A percentile compares a stretch with the other conserved stretches of the same genome.
phyloP scores from a whole-genome alignment of 441 rosid genomes.

The Gossypium gossypioides region DNA sequence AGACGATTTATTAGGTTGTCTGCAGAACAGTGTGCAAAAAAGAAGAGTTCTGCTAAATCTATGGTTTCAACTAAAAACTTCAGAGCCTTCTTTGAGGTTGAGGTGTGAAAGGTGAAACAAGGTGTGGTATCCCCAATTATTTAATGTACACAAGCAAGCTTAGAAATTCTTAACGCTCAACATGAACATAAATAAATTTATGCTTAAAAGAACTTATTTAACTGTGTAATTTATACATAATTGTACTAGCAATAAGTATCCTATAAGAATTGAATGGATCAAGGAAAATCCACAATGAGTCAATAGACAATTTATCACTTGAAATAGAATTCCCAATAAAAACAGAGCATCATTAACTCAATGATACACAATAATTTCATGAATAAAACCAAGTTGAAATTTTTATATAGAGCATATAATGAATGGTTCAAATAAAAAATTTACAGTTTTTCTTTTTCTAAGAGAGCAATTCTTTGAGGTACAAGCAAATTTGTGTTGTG shows the following conservation, averaged over 20 bases:
- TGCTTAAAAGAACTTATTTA: not conserved
- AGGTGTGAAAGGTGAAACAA: not conserved
- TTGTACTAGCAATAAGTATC: not conserved
- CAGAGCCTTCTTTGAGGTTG: slow-evolving; percentile 2
- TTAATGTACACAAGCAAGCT: not conserved
- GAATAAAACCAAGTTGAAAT: not conserved
- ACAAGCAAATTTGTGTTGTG: not conserved
- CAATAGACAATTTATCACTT: not conserved
- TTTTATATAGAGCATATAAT: not conserved
- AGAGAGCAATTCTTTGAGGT: not conserved
- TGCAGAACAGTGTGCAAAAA: not conserved
- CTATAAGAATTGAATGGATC: not conserved
- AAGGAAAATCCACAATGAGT: not conserved
- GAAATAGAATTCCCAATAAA: not conserved
- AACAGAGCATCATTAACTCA: not conserved
- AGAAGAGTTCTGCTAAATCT: not conserved
- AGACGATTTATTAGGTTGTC: not conserved
- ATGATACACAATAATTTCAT: not conserved
- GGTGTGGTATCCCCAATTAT: not conserved
- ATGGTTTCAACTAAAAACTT: not conserved
- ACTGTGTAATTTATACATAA: not conserved
- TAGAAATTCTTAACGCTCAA: not conserved
- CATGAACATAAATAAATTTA: not conserved
- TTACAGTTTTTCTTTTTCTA: not conserved
- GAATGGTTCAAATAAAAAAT: not conserved